Evolutionary conservation across 2,329 filamentous ascomycete genomes (phyloP).

Genomic region (Sarocladium brachiariae): DNA sequence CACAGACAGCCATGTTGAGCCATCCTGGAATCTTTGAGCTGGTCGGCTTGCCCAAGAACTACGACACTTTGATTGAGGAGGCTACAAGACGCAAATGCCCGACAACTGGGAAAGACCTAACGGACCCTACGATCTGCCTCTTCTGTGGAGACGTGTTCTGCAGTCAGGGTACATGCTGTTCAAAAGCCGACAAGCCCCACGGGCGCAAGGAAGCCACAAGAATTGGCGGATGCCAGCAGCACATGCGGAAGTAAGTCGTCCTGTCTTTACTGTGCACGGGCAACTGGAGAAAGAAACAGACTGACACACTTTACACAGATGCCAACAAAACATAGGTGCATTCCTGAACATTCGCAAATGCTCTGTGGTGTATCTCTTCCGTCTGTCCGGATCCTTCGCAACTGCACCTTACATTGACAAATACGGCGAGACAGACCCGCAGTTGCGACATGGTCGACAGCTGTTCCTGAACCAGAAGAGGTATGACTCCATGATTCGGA

Average conservation of each 20-base stretch:
- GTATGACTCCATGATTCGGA: constrained; percentile 82
- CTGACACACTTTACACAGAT: too few species aligned
- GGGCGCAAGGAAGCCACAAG: constrained; percentile 34
- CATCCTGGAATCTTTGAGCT: constrained; percentile 94
- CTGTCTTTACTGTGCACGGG: too few species aligned
- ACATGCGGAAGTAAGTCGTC: constrained; percentile 75
- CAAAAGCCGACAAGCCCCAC: constrained; percentile 50
- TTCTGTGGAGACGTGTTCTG: constrained; percentile 98
- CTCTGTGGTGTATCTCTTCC: constrained; percentile 80
- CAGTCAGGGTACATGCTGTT: constrained; percentile 87
- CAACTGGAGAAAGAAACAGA: too few species aligned
- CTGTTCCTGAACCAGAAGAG: constrained; percentile 89
- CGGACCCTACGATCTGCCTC: constrained; percentile 84
- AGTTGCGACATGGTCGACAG: constrained; percentile 78
- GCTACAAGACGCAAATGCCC: constrained; percentile 78
- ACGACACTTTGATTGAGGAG: constrained; percentile 87
- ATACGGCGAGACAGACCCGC: constrained; percentile 93
- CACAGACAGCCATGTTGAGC: constrained; percentile 45
- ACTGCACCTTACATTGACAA: constrained; percentile 90
- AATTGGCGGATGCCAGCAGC: constrained; percentile 83
- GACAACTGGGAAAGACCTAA: constrained; percentile 83
- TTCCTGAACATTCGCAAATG: constrained; percentile 98
- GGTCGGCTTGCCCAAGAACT: constrained; percentile 85
- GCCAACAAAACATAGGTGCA: constrained; percentile 81
- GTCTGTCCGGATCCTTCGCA: constrained; percentile 73